phyloP scores from a whole-genome alignment of 495 filamentous ascomycete species.

The Baudoinia panamericana region DNA sequence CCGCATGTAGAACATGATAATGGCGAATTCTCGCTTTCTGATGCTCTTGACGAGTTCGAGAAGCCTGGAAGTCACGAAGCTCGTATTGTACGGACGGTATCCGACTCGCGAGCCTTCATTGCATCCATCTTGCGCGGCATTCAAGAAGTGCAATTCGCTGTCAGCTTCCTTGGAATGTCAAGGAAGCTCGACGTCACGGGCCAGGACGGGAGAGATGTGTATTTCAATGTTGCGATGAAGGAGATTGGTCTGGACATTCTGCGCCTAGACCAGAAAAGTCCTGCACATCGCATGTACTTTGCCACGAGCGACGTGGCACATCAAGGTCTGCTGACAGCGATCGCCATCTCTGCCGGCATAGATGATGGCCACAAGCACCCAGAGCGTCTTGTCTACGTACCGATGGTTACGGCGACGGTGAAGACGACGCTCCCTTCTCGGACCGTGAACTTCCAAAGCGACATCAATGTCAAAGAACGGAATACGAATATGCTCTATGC shows the following conservation, averaged over 20 bases:
- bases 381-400: conserved; percentile 81
- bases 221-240: conserved; percentile 82
- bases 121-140: conserved; percentile 83
- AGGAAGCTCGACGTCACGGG: conserved; percentile 56
- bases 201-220: conserved; percentile 52
- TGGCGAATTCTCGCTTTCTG: conserved; percentile 52
- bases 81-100: conserved; percentile 68
- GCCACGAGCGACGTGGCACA: conserved; percentile 84
- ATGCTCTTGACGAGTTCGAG: conserved; percentile 68
- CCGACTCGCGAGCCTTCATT: conserved; percentile 85
- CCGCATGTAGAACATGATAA: conserved; percentile 13
- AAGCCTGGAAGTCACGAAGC: conserved; percentile 60
- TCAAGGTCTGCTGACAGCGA: conserved; percentile 81
- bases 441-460: conserved; percentile 60
- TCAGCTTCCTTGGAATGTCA: conserved; percentile 82
- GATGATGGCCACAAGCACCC: conserved; percentile 76
- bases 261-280: conserved; percentile 82
- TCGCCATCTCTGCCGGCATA: conserved; percentile 81
- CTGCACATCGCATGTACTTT: conserved; percentile 98
- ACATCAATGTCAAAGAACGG: conserved; percentile 64
- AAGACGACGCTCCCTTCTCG: conserved; percentile 93
- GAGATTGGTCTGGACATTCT: conserved; percentile 90
- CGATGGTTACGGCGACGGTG: conserved; percentile 94
- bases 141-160: conserved; percentile 88
- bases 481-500: conserved; percentile 96